phyloP scores from a whole-genome alignment of 1,284 basidiomycete species.

The Melampsora abietis-canadensis region DNA sequence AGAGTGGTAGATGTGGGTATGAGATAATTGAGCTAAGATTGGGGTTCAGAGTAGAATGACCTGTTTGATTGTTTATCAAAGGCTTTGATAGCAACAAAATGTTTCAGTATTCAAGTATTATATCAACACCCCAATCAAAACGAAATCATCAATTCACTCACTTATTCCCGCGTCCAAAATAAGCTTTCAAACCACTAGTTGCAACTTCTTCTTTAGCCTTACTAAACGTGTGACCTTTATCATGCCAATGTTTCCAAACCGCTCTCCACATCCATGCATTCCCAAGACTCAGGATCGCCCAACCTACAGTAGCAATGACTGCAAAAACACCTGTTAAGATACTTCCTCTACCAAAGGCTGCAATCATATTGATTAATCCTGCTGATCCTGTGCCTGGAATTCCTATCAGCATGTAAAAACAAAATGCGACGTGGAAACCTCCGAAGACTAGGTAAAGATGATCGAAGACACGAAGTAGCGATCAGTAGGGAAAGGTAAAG shows the following conservation, averaged over 20 bases:
- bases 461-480: background rate
- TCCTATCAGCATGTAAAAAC: slow-evolving; percentile 49
- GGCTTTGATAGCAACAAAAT: too few species aligned
- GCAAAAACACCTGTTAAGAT: slow-evolving; percentile 74
- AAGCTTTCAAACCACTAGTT: slow-evolving; percentile 39
- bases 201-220: slow-evolving; percentile 32
- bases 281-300: slow-evolving; percentile 78
- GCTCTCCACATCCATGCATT: slow-evolving; percentile 67
- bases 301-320: slow-evolving; percentile 75
- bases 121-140: background rate
- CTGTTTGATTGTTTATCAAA: too few species aligned
- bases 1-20: too few species aligned
- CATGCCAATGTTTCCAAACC: slow-evolving; percentile 42
- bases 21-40: too few species aligned
- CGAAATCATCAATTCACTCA: background rate
- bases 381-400: slow-evolving; percentile 77
- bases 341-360: slow-evolving; percentile 50
- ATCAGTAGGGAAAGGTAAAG: background rate
- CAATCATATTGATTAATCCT: slow-evolving; percentile 72
- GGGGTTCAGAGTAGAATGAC: too few species aligned
- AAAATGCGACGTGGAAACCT: slow-evolving; percentile 29
- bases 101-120: too few species aligned
- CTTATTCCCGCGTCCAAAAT: slow-evolving; percentile 36
- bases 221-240: slow-evolving; percentile 39
- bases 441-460: slow-evolving; percentile 22